Conservation (phyloP, 768 basidiomycete species). For the Paxillus ammoniavirescens region DNA sequence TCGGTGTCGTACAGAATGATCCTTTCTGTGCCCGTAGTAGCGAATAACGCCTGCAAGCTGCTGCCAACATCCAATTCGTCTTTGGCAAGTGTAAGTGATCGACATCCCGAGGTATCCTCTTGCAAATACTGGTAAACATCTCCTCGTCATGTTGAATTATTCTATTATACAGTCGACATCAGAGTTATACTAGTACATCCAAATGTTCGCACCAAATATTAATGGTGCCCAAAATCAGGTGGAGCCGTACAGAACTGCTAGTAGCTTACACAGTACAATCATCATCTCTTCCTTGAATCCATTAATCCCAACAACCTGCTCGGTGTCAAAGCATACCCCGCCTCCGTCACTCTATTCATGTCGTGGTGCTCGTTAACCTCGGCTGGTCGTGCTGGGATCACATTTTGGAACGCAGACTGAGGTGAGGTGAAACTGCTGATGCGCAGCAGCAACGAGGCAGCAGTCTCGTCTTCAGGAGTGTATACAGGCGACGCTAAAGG, state of each 20-base stretch:
- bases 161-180: neutral
- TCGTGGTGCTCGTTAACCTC: neutral
- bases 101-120: neutral
- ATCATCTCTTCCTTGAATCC: constrained; percentile 10
- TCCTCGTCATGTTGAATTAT: neutral
- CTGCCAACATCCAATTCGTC: constrained; percentile 13
- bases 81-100: neutral
- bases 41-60: constrained; percentile 1
- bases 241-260: neutral
- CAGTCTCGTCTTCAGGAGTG: constrained; percentile 64
- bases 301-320: constrained; percentile 24
- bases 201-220: neutral
- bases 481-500: constrained; percentile 25
- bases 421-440: constrained; percentile 44
- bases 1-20: neutral
- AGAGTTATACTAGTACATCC: neutral
- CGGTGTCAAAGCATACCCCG: constrained; percentile 23
- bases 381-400: neutral
- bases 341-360: neutral
- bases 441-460: constrained; percentile 64
- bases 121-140: neutral
- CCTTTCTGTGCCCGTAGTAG: neutral
- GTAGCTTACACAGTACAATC: neutral
- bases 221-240: no score
- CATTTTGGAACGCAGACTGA: constrained; percentile 2